Evolutionary conservation across 352 stramenopile genomes (phyloP).

Genomic region (Phytophthora palmivora): DNA sequence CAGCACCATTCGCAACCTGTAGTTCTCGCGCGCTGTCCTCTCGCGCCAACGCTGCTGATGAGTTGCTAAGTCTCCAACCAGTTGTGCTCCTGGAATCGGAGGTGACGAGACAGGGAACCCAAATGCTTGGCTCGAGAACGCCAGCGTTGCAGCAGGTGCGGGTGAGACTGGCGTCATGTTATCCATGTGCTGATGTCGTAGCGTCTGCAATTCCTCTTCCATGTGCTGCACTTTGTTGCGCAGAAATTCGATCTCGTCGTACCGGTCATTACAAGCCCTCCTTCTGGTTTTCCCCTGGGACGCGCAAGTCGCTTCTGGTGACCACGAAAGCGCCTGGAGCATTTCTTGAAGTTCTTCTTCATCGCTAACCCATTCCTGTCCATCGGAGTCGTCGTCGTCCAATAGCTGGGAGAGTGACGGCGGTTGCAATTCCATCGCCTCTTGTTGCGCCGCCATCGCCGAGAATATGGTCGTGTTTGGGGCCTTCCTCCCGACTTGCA

Average conservation of each 20-base stretch:
- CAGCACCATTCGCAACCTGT: conserved; percentile 36
- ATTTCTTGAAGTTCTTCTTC: conserved; percentile 31
- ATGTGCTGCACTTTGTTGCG: conserved; percentile 43
- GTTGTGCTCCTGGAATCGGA: conserved; percentile 11
- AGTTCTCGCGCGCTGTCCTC: conserved; percentile 38
- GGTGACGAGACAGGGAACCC: conserved; percentile 15
- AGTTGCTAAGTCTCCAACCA: conserved; percentile 30
- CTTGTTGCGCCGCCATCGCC: conserved; percentile 2
- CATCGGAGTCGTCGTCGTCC: conserved; percentile 21
- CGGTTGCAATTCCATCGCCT: conserved; percentile 3
- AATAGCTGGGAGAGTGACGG: conserved; percentile 18
- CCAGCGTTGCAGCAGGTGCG: conserved; percentile 16
- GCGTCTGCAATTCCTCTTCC: conserved; percentile 32
- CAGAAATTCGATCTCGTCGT: conserved; percentile 44
- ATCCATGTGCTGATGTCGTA: conserved; percentile 27
- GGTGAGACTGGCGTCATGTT: conserved; percentile 15
- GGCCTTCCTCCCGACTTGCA: conserved; percentile 16
- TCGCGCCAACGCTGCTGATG: conserved; percentile 34
- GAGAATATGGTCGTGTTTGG: conserved; percentile 5
- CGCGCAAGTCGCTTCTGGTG: not conserved
- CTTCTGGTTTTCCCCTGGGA: conserved; percentile 18
- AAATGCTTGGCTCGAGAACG: conserved; percentile 29
- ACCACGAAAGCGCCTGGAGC: conserved; percentile 24
- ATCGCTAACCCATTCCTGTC: conserved; percentile 5
- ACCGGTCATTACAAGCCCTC: conserved; percentile 38